Base-by-base conservation (phyloP, 495 filamentous ascomycete genomes). In the Extremus antarcticus region DNA sequence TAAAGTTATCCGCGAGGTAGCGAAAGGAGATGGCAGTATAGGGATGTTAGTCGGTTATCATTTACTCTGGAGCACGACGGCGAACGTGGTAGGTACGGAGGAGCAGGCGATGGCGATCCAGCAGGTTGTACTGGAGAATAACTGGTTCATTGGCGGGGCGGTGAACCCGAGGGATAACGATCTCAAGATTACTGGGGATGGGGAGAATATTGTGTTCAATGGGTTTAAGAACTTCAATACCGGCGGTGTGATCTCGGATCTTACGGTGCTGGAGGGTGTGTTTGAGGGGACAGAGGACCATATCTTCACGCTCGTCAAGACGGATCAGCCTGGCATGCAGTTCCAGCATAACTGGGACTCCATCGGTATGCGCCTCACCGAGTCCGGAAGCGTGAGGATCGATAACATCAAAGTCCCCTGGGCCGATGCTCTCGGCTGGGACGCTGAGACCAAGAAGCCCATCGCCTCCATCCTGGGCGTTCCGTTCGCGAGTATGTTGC, bases 221-320 rank as follows among this genome's bases (percentile, higher is more conserved):
- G 79, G 79, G 20, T 70, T 69, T 60, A 83, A 83, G 64, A 61
- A 74, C 67, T 83, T 83, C 72, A 82, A 78, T 59, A 83, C 79
- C 7, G 80, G 80, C 16, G 78, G 78, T 29, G 78, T 80, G 0
- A 69, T 83, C 0, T 79, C 76, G 0, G 80, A 83, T 51, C 68
- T 83, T n/a, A 81, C 77, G 0, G 76, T 82, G 0, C 72, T 83
- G 1, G 80, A 83, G 60, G 80, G 80, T 29, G 74, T 78, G 1
- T 65, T 73, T 11, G 73, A 76, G 25, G 74, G 68, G 16, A 78
- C 78, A 0, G 73, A 77, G 8, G 66, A 72, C 29, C 79, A 82
- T 57, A 80, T 82, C 53, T 84, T 82, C 56, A 74, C 79, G 20
- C 55, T 80, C 19, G 77, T 76, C 0, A 63, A 65, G 1, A 84